Evolutionary conservation across 2,329 filamentous ascomycete species (phyloP).

Genomic region (Arthrobotrys sphaeroides): DNA sequence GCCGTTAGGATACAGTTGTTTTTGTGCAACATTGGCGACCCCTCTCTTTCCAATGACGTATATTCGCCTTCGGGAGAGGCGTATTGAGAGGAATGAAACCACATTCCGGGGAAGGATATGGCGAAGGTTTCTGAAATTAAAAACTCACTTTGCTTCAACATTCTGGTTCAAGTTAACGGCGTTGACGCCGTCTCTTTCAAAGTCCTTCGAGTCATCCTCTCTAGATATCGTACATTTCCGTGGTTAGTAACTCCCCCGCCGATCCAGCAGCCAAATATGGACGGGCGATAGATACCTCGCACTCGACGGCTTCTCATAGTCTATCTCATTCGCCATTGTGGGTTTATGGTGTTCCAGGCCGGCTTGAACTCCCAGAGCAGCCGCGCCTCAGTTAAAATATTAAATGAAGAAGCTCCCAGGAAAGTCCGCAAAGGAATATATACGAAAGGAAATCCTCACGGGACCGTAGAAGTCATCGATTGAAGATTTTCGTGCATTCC

Average conservation of each 20-base stretch:
- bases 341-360: not conserved
- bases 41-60: not conserved
- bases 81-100: not conserved
- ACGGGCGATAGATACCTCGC: conserved; percentile 18
- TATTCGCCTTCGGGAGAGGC: not conserved
- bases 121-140: not conserved
- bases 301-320: conserved; percentile 39
- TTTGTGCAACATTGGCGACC: conserved; percentile 1
- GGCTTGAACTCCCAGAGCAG: not conserved
- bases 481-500: not conserved
- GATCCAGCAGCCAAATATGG: not conserved
- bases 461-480: not conserved
- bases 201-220: conserved; percentile 36
- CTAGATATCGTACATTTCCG: not conserved
- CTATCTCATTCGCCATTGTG: conserved; percentile 28
- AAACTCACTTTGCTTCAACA: conserved; percentile 49
- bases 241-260: conserved; percentile 12
- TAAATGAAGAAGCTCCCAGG: not conserved
- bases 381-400: not conserved
- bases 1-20: not conserved
- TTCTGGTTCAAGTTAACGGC: conserved; percentile 41
- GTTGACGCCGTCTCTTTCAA: conserved; percentile 38
- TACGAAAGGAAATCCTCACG: conserved; percentile 4
- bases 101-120: not conserved
- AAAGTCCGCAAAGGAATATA: not conserved